Evolutionary conservation across 164 flowering plant genomes (phyloP).

Genomic region (Kingdonia uniflora): DNA sequence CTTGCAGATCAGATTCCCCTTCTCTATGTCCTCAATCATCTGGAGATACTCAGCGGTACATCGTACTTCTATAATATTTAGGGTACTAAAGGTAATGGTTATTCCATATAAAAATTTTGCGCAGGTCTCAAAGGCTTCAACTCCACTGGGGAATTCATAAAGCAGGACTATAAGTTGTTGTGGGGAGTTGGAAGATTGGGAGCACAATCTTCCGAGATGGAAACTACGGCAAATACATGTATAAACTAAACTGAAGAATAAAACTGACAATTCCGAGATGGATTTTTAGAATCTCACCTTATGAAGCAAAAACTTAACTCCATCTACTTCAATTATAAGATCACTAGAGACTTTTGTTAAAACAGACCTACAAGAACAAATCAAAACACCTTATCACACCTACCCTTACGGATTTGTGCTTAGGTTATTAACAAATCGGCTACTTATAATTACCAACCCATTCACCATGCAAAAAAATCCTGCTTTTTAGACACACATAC

Average conservation of each 20-base stretch:
- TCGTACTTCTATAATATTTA: constrained; percentile 63
- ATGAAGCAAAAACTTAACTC: constrained; percentile 77
- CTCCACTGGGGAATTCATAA: constrained; percentile 79
- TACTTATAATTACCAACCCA: no score
- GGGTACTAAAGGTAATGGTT: constrained; percentile 79
- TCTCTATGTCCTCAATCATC: constrained; percentile 93
- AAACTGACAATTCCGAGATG: constrained; percentile 1
- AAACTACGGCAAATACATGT: constrained; percentile 41
- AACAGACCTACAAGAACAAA: constrained; percentile 47
- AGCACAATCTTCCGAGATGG: constrained; percentile 67
- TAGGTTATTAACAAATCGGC: no score
- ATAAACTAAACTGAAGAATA: background rate
- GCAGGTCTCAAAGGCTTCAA: constrained; percentile 86
- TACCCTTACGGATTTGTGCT: no score
- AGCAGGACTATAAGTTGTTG: constrained; percentile 53
- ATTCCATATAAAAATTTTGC: constrained; percentile 97
- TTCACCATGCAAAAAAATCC: no score
- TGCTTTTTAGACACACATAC: no score
- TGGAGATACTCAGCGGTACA: constrained; percentile 89
- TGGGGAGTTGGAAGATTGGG: constrained; percentile 45
- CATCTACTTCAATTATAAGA: constrained; percentile 76
- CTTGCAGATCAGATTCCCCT: constrained; percentile 76
- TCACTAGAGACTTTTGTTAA: constrained; percentile 87
- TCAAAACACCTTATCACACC: background rate
- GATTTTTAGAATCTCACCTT: constrained; percentile 41